Evolutionary conservation across 306 rosid genomes (phyloP).

Genomic region (Rosa multiflora): DNA sequence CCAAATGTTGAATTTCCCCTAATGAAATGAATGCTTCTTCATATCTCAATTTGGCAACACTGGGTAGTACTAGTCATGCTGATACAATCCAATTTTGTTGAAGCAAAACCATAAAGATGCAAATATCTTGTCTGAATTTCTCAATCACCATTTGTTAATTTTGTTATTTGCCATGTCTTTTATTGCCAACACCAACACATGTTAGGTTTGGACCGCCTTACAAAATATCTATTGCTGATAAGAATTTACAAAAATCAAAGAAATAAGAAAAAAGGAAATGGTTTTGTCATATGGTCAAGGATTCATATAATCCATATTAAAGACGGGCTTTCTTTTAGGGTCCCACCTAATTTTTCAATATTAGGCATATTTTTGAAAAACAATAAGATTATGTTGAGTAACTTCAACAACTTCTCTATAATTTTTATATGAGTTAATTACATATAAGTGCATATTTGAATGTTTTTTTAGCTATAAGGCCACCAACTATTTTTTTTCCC

Average conservation of each 20-base stretch:
- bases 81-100: neutral
- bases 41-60: neutral
- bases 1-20: neutral
- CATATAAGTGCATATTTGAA: no score
- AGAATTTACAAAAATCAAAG: neutral
- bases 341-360: no score
- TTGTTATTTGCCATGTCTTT: slow-evolving; percentile 13
- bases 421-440: no score
- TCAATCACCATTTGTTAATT: neutral
- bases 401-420: no score
- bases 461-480: no score
- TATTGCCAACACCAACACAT: neutral
- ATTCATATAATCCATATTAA: no score
- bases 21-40: neutral
- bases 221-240: neutral
- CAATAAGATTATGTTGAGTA: no score
- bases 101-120: slow-evolving; percentile 4
- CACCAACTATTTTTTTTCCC: no score
- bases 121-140: slow-evolving; percentile 9
- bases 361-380: no score
- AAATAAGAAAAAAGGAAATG: neutral
- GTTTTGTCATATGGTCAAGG: no score
- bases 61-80: neutral
- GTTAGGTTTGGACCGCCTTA: slow-evolving; percentile 15
- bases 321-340: no score